Conservation (phyloP, 1,284 basidiomycete species). For the Neonothopanus nambi region DNA sequence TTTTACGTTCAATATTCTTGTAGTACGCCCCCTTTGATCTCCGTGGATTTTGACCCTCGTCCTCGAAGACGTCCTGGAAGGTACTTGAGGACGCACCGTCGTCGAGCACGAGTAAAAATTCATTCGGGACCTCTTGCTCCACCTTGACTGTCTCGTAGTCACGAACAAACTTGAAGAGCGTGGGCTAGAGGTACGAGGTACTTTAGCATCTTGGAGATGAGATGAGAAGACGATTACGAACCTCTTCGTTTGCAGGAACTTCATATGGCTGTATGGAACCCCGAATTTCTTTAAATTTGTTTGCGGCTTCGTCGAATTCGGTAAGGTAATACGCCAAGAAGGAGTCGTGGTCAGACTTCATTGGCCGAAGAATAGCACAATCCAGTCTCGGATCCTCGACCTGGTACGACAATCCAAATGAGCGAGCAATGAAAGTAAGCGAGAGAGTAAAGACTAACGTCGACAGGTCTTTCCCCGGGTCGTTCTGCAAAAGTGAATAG, state of each 20-base stretch:
- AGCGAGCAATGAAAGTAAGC: background rate
- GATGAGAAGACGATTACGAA: constrained; percentile 17
- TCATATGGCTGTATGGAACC: constrained; percentile 40
- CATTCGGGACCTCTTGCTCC: constrained; percentile 81
- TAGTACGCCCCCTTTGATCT: constrained; percentile 76
- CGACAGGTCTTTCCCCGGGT: constrained; percentile 72
- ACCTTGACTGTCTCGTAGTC: constrained; percentile 85
- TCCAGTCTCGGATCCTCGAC: constrained; percentile 76
- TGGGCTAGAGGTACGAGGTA: constrained; percentile 43
- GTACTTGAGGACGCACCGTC: constrained; percentile 47
- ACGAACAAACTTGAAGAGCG: constrained; percentile 70
- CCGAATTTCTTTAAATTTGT: constrained; percentile 56
- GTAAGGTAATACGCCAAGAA: constrained; percentile 90
- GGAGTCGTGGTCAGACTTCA: constrained; percentile 83
- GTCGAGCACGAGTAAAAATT: constrained; percentile 78
- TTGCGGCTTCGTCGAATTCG: constrained; percentile 69
- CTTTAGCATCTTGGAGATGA: constrained; percentile 1
- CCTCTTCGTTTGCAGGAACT: constrained; percentile 53
- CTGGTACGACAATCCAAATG: constrained; percentile 34
- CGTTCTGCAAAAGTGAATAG: constrained; percentile 87
- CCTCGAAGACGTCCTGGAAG: constrained; percentile 38
- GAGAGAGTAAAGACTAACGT: constrained; percentile 45
- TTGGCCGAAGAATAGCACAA: constrained; percentile 83
- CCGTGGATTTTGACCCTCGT: constrained; percentile 21
- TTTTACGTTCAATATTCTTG: constrained; percentile 85